Evolutionary conservation across 1,139 yeast genomes (phyloP), one percentile per base, ranked within the genome.

Genomic region (Hyphopichia fennica): DNA sequence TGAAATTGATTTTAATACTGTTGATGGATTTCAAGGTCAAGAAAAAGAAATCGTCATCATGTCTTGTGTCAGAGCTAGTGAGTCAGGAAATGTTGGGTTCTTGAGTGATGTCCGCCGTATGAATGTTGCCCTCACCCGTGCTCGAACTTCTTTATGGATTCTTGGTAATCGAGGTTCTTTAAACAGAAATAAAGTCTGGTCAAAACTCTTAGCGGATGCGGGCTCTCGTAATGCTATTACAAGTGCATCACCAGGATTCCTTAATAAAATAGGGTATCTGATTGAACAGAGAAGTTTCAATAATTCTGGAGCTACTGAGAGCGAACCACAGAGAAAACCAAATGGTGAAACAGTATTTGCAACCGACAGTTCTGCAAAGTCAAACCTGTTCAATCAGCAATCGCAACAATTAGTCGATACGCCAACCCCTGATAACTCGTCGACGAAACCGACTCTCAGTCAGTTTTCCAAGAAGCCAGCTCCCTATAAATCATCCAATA

Each of bases 21-120:
- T 93, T 44, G 99, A 93, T 72, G 99, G 99, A 1, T 93, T 90
- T 60, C 99, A 93, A 69, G 99, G 99, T 52, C 98, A 93, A 62
- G 99, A 93, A 59, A 93, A 91, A 61, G 98, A 93, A 51, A 82
- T 95, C 41, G 88, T 93, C 48, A 81, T 93, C 37, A 83, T 93
- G 74, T 90, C 98, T 0, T 91, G 98, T 79, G 99, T 95, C 7
- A 78, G 99, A 57, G 96, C 96, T 3, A 82, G 81, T 57, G 80
- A 77, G 14, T 58, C 64, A 4, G 74, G 75, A 4, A 80, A 88
- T 42, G 93, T 91, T 48, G 98, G 98, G 22, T 91, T 91, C 63
- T 77, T 91, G 62, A 84, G 87, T 47, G 98, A 91, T 64, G 75
- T 84, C 34, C 77, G 98, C 50, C 87, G 98, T 69, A 87, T 91